Evolutionary conservation across 441 rosid species (phyloP).

Genomic region (Breynia disticha): DNA sequence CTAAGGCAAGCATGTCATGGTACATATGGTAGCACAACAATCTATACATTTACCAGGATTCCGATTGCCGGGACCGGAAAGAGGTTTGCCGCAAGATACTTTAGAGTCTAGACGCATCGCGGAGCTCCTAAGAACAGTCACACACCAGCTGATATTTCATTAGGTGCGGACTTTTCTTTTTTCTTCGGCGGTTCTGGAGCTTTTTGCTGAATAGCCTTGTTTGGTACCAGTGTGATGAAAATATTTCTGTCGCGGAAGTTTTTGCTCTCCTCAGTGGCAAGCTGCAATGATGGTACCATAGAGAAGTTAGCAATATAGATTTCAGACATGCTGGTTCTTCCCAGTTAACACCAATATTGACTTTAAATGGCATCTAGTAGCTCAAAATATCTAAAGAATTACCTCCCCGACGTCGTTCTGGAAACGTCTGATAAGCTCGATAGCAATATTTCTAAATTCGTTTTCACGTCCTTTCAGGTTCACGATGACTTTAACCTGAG

Average conservation of each 20-base stretch:
- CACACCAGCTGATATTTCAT: conserved; percentile 54
- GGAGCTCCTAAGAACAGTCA: conserved; percentile 15
- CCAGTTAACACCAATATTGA: too few species aligned
- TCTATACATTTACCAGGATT: conserved; percentile 23
- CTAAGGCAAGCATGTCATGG: conserved; percentile 3
- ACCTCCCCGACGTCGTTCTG: conserved; percentile 89
- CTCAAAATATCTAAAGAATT: conserved; percentile 1
- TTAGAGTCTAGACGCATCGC: conserved; percentile 1
- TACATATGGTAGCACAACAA: conserved; percentile 14
- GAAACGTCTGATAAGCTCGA: conserved; percentile 72
- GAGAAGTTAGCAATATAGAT: conserved; percentile 1
- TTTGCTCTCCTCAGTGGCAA: conserved; percentile 78
- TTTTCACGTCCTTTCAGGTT: conserved; percentile 89
- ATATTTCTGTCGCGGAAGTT: conserved; percentile 65
- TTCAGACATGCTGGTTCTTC: neutral
- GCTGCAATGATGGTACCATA: conserved; percentile 32
- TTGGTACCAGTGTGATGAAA: conserved; percentile 67
- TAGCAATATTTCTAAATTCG: conserved; percentile 82
- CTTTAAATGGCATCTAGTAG: too few species aligned
- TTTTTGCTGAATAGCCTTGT: conserved; percentile 57
- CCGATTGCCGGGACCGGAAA: neutral
- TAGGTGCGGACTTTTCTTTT: conserved; percentile 37
- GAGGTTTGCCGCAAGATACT: neutral
- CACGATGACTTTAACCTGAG: conserved; percentile 87
- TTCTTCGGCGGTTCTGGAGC: conserved; percentile 59